phyloP scores from a whole-genome alignment of 2,329 filamentous ascomycete genomes.

The Chalara sp. region DNA sequence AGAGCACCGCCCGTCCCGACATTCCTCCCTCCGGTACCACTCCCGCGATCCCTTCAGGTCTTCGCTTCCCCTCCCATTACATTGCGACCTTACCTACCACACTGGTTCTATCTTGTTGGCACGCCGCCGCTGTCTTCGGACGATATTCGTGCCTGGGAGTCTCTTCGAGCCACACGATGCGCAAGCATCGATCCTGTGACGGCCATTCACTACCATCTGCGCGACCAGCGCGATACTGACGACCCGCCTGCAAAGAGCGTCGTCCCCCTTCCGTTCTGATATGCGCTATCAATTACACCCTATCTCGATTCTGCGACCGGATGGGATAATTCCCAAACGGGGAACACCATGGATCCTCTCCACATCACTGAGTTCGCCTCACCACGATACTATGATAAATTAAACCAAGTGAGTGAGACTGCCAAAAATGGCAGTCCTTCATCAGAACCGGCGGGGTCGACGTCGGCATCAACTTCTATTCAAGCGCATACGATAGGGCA shows the following conservation, averaged over 20 bases:
- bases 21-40: no score
- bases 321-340: conserved; percentile 24
- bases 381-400: conserved; percentile 55
- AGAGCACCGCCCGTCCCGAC: no score
- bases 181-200: conserved; percentile 16
- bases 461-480: conserved; percentile 2
- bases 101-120: no score
- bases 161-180: conserved; percentile 16
- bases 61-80: no score
- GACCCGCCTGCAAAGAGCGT: conserved; percentile 14
- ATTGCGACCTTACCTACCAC: no score
- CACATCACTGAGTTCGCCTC: conserved; percentile 63
- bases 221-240: conserved; percentile 14
- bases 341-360: conserved; percentile 47
- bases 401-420: conserved; percentile 45
- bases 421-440: conserved; percentile 28
- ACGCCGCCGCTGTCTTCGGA: no score
- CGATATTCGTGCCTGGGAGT: no score
- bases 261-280: conserved; percentile 17
- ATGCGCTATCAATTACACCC: conserved; percentile 20
- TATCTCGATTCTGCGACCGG: conserved; percentile 19
- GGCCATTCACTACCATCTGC: conserved; percentile 9
- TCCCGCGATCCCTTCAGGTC: no score
- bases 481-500: conserved; percentile 10
- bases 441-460: conserved; percentile 22